phyloP scores from a whole-genome alignment of 2,329 filamentous ascomycete species.

The Cryoendolithus antarcticus region DNA sequence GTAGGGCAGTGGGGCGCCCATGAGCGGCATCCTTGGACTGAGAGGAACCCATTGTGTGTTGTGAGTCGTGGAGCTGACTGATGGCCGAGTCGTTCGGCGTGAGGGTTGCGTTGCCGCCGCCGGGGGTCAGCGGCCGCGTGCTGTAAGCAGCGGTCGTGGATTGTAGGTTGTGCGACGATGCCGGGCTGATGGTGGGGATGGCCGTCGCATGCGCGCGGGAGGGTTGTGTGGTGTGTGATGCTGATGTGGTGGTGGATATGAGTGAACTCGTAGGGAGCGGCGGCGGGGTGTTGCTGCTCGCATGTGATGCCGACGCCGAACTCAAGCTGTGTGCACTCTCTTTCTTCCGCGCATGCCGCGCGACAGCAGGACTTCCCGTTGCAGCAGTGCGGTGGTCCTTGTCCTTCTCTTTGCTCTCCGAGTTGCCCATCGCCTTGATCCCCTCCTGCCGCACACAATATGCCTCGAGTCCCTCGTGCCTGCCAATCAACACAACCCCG shows the following conservation, averaged over 20 bases:
- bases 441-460: neutral
- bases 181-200: constrained; percentile 7
- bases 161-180: constrained; percentile 9
- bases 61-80: constrained; percentile 5
- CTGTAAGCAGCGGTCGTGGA: constrained; percentile 3
- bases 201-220: constrained; percentile 10
- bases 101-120: constrained; percentile 2
- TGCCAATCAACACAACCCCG: too few species aligned
- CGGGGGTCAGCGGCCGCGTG: constrained; percentile 19
- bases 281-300: constrained; percentile 3
- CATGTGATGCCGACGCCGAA: constrained; percentile 2
- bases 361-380: constrained; percentile 3
- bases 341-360: constrained; percentile 6
- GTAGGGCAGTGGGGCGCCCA: neutral
- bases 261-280: constrained; percentile 8
- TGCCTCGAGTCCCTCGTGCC: too few species aligned
- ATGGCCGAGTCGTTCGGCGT: constrained; percentile 2
- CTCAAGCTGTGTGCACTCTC: constrained; percentile 5
- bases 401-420: constrained; percentile 5
- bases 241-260: constrained; percentile 8
- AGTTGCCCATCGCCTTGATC: constrained; percentile 7
- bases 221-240: constrained; percentile 9
- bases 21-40: constrained; percentile 2
- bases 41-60: constrained; percentile 4
- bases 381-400: constrained; percentile 2